Evolutionary conservation across 352 stramenopile genomes (phyloP).

Genomic region (Phytophthora uliginosa): DNA sequence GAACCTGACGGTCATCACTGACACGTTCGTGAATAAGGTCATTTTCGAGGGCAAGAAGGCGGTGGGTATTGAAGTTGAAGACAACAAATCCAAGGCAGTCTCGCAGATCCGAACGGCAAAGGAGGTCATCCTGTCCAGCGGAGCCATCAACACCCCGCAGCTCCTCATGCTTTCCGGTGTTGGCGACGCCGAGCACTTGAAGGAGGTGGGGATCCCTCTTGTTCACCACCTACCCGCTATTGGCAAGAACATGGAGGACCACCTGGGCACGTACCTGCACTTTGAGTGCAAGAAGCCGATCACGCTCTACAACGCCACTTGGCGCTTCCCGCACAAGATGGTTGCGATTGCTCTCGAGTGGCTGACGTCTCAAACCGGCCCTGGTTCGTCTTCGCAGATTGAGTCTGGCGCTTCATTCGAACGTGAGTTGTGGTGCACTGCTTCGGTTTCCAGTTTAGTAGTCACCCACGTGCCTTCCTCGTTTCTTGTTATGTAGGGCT

Average conservation of each 20-base stretch:
- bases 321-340: constrained; percentile 87
- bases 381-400: constrained; percentile 74
- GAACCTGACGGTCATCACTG: constrained; percentile 77
- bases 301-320: constrained; percentile 87
- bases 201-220: constrained; percentile 73
- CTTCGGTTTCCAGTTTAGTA: neutral
- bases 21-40: constrained; percentile 84
- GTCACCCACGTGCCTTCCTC: neutral
- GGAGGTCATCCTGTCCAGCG: constrained; percentile 88
- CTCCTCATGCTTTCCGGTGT: constrained; percentile 88
- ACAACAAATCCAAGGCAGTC: constrained; percentile 62
- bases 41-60: constrained; percentile 80
- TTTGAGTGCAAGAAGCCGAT: constrained; percentile 90
- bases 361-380: constrained; percentile 64
- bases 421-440: constrained; percentile 34
- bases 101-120: constrained; percentile 66
- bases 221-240: constrained; percentile 80
- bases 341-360: constrained; percentile 83
- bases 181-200: constrained; percentile 71
- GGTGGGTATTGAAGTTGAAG: constrained; percentile 70
- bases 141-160: constrained; percentile 88
- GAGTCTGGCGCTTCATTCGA: constrained; percentile 88
- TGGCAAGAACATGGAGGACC: constrained; percentile 88
- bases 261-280: constrained; percentile 86
- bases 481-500: constrained; percentile 31